Percentiles rank a stretch among this genome's conserved stretches.
Evolutionary conservation across 129 eudicot genomes (phyloP).

Genomic region (Saposhnikovia divaricata): DNA sequence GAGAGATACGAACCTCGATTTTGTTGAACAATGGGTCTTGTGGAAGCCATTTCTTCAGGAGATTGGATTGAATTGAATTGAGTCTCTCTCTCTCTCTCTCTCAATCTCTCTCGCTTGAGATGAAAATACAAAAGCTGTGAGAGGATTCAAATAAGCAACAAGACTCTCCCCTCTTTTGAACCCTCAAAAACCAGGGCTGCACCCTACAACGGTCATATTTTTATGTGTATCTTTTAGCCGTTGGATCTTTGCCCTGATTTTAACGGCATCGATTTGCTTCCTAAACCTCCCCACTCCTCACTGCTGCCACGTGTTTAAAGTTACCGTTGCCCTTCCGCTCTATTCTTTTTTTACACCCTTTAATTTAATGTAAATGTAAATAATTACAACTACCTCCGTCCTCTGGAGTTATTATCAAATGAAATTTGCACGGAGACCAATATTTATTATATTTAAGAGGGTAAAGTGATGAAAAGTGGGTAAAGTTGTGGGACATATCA

Average conservation of each 20-base stretch:
- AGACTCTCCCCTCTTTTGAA: conserved; percentile 23
- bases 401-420: no score
- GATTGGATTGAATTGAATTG: neutral
- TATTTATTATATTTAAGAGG: no score
- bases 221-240: conserved; percentile 15
- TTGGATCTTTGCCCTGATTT: conserved; percentile 15
- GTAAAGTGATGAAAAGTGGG: no score
- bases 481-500: no score
- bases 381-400: no score
- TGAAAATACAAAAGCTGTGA: neutral
- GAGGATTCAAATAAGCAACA: neutral
- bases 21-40: conserved; percentile 43
- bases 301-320: conserved; percentile 14
- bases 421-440: no score
- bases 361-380: no score
- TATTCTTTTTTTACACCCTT: neutral
- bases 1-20: conserved; percentile 36
- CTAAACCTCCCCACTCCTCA: neutral
- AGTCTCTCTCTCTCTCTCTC: conserved; percentile 1
- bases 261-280: conserved; percentile 22
- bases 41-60: conserved; percentile 37
- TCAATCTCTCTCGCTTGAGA: neutral
- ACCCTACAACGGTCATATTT: conserved; percentile 38
- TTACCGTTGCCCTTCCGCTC: conserved; percentile 13
- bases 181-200: conserved; percentile 14